These are phyloP conservation scores for Claviceps sp. DNA, from an alignment of 2,329 filamentous ascomycete genomes.

Conservation along the genomic window DNA sequence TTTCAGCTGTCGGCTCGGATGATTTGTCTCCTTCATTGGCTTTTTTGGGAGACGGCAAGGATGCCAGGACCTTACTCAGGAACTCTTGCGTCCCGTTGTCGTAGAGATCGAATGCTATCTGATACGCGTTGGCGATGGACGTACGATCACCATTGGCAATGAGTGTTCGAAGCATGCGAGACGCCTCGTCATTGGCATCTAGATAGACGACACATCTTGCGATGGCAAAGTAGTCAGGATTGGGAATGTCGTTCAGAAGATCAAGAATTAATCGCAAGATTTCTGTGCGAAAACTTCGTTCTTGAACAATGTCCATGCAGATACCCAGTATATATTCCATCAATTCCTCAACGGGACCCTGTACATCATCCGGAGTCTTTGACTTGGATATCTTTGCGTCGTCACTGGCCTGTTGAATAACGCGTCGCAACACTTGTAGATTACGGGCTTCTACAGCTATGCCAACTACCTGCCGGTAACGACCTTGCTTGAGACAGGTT, in stretches of 20 bases:
- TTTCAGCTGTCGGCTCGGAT: constrained; percentile 29
- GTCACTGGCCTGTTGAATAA: constrained; percentile 79
- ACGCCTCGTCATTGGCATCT: constrained; percentile 81
- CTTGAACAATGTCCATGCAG: constrained; percentile 96
- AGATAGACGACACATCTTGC: constrained; percentile 96
- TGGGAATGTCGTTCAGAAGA: constrained; percentile 83
- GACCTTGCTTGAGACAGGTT: constrained; percentile 70
- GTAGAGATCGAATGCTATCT: constrained; percentile 95
- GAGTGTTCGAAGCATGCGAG: constrained; percentile 69
- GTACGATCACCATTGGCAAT: constrained; percentile 66
- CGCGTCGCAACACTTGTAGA: constrained; percentile 69
- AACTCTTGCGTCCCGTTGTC: constrained; percentile 99
- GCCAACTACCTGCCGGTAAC: constrained; percentile 90
- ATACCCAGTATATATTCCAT: constrained; percentile 95
- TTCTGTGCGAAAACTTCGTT: constrained; percentile 68
- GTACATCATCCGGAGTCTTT: constrained; percentile 33
- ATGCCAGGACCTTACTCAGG: constrained; percentile 72
- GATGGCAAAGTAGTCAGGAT: constrained; percentile 93
- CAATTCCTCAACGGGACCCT: constrained; percentile 67
- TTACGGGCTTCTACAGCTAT: constrained; percentile 94
- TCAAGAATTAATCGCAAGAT: constrained; percentile 89
- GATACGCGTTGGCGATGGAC: constrained; percentile 79
- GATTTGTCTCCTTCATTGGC: constrained; percentile 32
- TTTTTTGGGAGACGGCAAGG: constrained; percentile 48
- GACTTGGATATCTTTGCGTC: constrained; percentile 61